Conservation (phyloP, 345 rosid genomes). For the Citrus hindsii region DNA sequence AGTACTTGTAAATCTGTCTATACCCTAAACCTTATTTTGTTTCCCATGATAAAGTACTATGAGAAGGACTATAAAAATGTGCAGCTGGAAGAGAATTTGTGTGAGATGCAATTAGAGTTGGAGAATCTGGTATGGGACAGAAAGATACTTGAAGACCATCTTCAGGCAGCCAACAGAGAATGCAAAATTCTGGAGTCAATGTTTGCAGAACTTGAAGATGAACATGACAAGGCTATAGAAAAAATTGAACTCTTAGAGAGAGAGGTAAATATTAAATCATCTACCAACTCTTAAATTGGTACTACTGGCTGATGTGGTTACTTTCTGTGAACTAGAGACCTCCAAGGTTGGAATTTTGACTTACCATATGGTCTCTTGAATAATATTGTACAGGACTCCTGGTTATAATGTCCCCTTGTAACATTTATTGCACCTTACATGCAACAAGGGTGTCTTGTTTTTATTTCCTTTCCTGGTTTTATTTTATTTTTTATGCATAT, state of each 20-base stretch:
- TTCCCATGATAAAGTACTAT: neutral
- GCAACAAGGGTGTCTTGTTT: neutral
- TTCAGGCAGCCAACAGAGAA: conserved; percentile 47
- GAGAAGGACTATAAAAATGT: conserved; percentile 13
- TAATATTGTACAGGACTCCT: neutral
- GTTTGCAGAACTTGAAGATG: conserved; percentile 66
- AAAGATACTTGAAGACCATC: conserved; percentile 52
- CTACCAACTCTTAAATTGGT: neutral
- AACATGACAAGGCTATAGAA: conserved; percentile 49
- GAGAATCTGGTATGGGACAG: conserved; percentile 52
- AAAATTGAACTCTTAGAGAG: conserved; percentile 50
- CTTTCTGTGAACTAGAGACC: neutral
- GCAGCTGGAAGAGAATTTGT: conserved; percentile 65
- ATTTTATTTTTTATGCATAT: neutral
- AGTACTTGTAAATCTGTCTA: neutral
- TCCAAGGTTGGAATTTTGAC: neutral
- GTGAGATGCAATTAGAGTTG: conserved; percentile 48
- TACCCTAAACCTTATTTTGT: neutral
- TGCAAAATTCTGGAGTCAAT: conserved; percentile 47
- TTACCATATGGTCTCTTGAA: neutral
- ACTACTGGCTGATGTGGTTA: neutral
- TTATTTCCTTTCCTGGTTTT: neutral
- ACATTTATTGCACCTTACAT: neutral
- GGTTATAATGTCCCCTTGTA: neutral
- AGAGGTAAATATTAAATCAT: conserved; percentile 44